Base-by-base conservation (phyloP, 352 stramenopile species). In the Globisporangium iwayamae region DNA sequence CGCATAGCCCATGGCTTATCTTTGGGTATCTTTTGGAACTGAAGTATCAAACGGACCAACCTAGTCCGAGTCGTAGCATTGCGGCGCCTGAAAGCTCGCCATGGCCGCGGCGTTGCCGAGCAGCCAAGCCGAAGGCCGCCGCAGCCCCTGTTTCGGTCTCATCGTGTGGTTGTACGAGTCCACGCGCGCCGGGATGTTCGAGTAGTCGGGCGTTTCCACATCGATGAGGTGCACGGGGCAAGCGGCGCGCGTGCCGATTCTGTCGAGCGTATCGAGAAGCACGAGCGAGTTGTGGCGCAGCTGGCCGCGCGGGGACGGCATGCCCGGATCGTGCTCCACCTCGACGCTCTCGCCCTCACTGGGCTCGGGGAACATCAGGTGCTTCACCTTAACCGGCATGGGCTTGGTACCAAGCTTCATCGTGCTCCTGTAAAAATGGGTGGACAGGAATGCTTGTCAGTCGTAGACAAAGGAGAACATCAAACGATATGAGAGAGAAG, bases 321-420 rank as follows among this genome's bases (percentile, higher is more conserved):
- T 88, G 45, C 69, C 77, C 50, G 56, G 41, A 53, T 90, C 77
- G 2, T 58, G 70, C 47, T 88, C 81, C 18, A 70, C 56, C 20
- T 68, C 69, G 22, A 75, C 60, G 1, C 20, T n/a, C 34, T 66
- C 52, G 0, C 66, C 7, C 56, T 72, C 61, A 2, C 66, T 75
- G 16, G 47, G 30, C 50, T 84, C 47, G 7, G 79, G 75, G 56
- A 89, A 89, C 16, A 75, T 67, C 3, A 83, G 34, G 66, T 89
- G 67, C 59, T 87, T 90, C 43, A 75, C 66, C 32, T 65, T 62
- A 47, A 68, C 56, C 14, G 68, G 71, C 65, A 89, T 71, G 1
- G 79, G 74, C 16, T 72, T 85, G 18, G 81, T 89, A 3, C 83
- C 83, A 14, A 92, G 73, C 56, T 84, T 85, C 83, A 92, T 92